These are phyloP conservation scores for Stentor roeselii DNA, from an alignment of 73 alveolate species.

Conservation along the genomic window DNA sequence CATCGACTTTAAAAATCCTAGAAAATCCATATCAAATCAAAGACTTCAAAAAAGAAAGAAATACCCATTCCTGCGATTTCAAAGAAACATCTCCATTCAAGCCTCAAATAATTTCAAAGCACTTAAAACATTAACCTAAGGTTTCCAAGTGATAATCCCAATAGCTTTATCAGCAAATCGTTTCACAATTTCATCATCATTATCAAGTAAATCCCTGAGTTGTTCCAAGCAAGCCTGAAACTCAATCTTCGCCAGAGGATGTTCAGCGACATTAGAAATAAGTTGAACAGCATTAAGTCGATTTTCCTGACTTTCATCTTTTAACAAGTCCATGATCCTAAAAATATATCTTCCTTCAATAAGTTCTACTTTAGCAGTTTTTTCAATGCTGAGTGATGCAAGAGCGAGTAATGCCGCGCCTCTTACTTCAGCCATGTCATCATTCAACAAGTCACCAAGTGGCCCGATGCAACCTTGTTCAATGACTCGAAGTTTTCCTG, in stretches of 20 bases:
- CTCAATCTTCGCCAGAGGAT: conserved; percentile 69
- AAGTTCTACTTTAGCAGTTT: conserved; percentile 69
- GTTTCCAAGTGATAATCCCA: conserved; percentile 63
- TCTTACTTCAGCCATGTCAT: conserved; percentile 53
- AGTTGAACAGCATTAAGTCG: conserved; percentile 64
- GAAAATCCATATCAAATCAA: no score
- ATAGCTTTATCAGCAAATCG: conserved; percentile 65
- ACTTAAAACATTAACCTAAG: conserved; percentile 26
- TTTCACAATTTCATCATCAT: conserved; percentile 44
- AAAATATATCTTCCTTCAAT: conserved; percentile 55
- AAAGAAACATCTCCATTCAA: no score
- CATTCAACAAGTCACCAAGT: conserved; percentile 54
- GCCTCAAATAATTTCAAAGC: no score
- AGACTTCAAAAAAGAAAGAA: no score
- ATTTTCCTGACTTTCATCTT: conserved; percentile 56
- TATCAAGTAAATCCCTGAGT: conserved; percentile 51
- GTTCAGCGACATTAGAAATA: conserved; percentile 63
- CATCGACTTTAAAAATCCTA: no score
- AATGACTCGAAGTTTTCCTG: conserved; percentile 62
- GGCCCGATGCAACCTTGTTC: conserved; percentile 62
- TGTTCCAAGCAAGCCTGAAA: conserved; percentile 63
- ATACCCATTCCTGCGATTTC: no score
- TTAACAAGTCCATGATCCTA: conserved; percentile 52
- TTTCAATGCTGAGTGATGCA: conserved; percentile 55
- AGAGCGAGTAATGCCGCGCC: conserved; percentile 65